Evolutionary conservation across 306 rosid species (phyloP).

Genomic region (Gastrolobium villosum): DNA sequence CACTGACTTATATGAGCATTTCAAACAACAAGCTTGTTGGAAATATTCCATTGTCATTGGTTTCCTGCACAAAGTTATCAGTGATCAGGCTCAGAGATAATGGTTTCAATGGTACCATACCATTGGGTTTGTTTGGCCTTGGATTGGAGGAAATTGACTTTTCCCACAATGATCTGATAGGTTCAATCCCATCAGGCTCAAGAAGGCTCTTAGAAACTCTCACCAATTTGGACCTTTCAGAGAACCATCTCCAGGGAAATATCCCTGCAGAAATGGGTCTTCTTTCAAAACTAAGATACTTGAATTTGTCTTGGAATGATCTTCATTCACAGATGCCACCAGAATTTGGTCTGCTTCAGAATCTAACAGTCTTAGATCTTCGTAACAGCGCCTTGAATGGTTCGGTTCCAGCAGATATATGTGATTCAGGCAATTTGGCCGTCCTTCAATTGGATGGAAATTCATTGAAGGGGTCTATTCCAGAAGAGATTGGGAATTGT

Average conservation of each 20-base stretch:
- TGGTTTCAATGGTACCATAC: constrained; percentile 72
- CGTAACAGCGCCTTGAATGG: constrained; percentile 68
- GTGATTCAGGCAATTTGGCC: constrained; percentile 80
- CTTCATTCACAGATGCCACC: constrained; percentile 75
- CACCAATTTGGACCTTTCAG: constrained; percentile 68
- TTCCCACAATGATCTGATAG: constrained; percentile 64
- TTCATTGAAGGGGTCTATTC: constrained; percentile 71
- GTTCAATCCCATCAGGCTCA: constrained; percentile 77
- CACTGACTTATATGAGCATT: constrained; percentile 62
- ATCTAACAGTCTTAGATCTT: constrained; percentile 74
- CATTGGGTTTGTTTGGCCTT: constrained; percentile 79
- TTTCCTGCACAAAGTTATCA: constrained; percentile 58
- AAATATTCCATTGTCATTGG: constrained; percentile 67
- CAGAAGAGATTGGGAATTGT: constrained; percentile 87
- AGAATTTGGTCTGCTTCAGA: constrained; percentile 72
- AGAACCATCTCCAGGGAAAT: constrained; percentile 68
- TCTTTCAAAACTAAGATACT: constrained; percentile 65
- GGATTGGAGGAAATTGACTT: constrained; percentile 81
- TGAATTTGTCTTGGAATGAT: constrained; percentile 92
- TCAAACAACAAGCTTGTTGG: constrained; percentile 74
- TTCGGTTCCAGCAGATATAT: constrained; percentile 72
- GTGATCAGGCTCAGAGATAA: constrained; percentile 64
- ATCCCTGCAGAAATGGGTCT: constrained; percentile 78
- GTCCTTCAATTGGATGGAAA: constrained; percentile 93
- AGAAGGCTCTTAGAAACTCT: constrained; percentile 69